Base-by-base conservation (phyloP, 164 flowering plant species). In the Vitis riparia region DNA sequence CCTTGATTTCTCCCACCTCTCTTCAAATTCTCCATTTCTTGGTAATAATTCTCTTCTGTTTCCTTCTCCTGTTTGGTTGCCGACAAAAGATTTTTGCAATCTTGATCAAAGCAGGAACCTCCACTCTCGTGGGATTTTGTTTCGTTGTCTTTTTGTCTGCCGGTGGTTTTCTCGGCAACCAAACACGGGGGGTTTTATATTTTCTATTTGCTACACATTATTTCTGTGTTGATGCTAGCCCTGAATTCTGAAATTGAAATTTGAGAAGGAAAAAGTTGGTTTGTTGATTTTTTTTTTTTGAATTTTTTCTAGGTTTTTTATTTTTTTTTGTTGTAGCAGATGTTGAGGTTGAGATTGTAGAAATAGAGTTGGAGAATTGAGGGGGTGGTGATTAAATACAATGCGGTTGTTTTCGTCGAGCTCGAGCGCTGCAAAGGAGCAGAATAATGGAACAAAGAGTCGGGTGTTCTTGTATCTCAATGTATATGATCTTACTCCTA, bases 401-500 rank as follows among this genome's bases (percentile, higher is more conserved):
- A 91, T 91, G 95, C 82, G 87, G 55, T 75, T 86, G 75, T 83
- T 89, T 69, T 76, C 84, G 3, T 68, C 56, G 72, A 68, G 75
- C 59, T 73, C 76, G 0, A 72, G 75, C 51, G 58, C 30, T 55
- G 67, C 72, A 32, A 85, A 78, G 79, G 85, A 69, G 74, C 83
- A 79, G 74, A 69, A 68, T 30, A 71, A 71, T 60, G 80, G 75
- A 57, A 84, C 79, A 30, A 72, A 62, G 47, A 78, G 51, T 73
- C 70, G 81, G 1, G 75, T 86, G 27, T 62, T 70, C 67, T 65
- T 94, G 77, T 92, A 84, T 71, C 91, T 92, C 37, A 94, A 94
- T 84, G 85, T 94, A n/a, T 94, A 94, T 78, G 98, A 94, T 86
- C 93, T 94, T 32, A 92, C 98, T 1, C 97, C 93, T 48, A 63